Conservation (phyloP, 2,329 filamentous ascomycete species). For the Zymoseptoria passerinii region DNA sequence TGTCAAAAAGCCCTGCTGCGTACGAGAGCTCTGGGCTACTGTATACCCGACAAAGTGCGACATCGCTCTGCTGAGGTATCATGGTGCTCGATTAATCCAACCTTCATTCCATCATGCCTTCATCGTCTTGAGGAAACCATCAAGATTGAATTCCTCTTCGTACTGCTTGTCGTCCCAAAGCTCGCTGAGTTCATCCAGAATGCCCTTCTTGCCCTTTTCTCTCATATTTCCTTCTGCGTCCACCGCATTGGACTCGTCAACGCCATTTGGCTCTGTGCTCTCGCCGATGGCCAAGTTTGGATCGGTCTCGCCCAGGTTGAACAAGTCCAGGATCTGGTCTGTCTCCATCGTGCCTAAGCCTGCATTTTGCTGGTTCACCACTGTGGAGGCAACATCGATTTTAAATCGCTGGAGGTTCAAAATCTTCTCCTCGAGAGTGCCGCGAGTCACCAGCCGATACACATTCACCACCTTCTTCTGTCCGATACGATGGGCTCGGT, state of each 20-base stretch:
- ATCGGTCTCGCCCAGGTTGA: constrained; percentile 74
- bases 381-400: constrained; percentile 94
- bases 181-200: constrained; percentile 89
- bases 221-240: constrained; percentile 79
- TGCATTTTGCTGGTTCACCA: constrained; percentile 98
- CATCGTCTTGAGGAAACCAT: constrained; percentile 93
- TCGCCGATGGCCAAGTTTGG: constrained; percentile 26
- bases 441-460: constrained; percentile 89
- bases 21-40: background rate
- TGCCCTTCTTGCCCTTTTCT: constrained; percentile 93
- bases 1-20: background rate
- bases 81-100: background rate
- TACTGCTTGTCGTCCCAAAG: constrained; percentile 97
- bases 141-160: constrained; percentile 93
- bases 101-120: constrained; percentile 39
- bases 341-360: constrained; percentile 95
- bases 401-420: constrained; percentile 95
- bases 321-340: constrained; percentile 93
- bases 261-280: constrained; percentile 45
- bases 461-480: constrained; percentile 99
- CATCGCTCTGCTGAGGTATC: background rate
- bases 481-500: constrained; percentile 92
- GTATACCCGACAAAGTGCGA: background rate
- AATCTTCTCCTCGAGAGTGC: constrained; percentile 97
- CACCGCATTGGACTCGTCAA: constrained; percentile 65